Evolutionary conservation across 1,139 yeast genomes (phyloP).

Genomic region (Debaryomyces fabryi): DNA sequence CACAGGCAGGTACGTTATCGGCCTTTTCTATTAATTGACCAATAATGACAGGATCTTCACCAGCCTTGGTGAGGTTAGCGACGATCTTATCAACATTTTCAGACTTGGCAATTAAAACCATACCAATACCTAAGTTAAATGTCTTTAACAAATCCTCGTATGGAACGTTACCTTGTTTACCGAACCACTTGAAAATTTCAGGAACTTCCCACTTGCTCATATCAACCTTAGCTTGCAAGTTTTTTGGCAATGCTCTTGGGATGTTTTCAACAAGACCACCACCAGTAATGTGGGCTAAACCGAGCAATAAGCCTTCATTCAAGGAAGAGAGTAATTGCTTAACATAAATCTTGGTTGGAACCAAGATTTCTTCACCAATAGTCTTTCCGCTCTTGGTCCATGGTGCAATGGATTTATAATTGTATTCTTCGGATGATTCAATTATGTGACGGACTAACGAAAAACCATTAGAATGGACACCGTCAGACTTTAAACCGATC

Average conservation of each 20-base stretch:
- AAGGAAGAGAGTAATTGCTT: constrained; percentile 82
- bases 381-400: constrained; percentile 71
- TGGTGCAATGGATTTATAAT: constrained; percentile 79
- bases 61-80: constrained; percentile 56
- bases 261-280: constrained; percentile 97
- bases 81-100: constrained; percentile 64
- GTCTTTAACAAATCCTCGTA: constrained; percentile 83
- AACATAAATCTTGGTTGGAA: constrained; percentile 94
- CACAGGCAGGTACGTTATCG: constrained; percentile 61
- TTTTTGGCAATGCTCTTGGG: constrained; percentile 88
- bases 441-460: constrained; percentile 94
- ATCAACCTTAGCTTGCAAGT: constrained; percentile 80
- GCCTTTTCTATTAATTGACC: constrained; percentile 69
- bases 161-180: constrained; percentile 89
- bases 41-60: constrained; percentile 78
- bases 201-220: constrained; percentile 82
- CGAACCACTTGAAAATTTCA: constrained; percentile 91
- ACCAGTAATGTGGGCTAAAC: constrained; percentile 97
- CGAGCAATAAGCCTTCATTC: constrained; percentile 68
- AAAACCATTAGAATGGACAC: constrained; percentile 96
- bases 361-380: constrained; percentile 82
- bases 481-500: constrained; percentile 86
- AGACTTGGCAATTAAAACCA: constrained; percentile 80
- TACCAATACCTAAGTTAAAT: constrained; percentile 94
- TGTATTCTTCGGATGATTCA: constrained; percentile 67